Percentiles rank a stretch among this genome's conserved stretches.
These are phyloP conservation scores for Microbotryomycetes sp. DNA, from an alignment of 1,284 basidiomycete species.

Conservation along the genomic window DNA sequence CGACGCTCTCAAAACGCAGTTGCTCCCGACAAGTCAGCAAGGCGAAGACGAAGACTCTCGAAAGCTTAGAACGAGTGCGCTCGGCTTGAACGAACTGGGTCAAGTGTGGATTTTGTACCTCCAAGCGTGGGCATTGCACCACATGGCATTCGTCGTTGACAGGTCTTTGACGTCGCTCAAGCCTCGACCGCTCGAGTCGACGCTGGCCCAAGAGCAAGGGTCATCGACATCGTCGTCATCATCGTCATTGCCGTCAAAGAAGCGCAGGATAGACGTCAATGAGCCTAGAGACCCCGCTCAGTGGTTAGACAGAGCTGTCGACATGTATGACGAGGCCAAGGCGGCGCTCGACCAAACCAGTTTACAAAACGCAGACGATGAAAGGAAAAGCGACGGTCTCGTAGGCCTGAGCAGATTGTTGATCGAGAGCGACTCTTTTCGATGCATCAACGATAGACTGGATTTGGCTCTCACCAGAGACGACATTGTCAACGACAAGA, in stretches of 20 bases:
- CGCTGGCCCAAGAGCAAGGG: not conserved
- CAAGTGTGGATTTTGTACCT: slow-evolving; percentile 6
- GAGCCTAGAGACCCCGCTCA: slow-evolving; percentile 16
- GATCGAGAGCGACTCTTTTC: not conserved
- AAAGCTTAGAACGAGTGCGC: not conserved
- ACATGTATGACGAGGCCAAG: slow-evolving; percentile 4
- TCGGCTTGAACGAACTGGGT: slow-evolving; percentile 9
- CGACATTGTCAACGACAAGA: not conserved
- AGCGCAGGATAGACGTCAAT: slow-evolving; percentile 25
- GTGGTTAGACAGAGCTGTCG: slow-evolving; percentile 15
- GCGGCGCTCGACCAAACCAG: not conserved
- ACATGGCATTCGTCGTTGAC: slow-evolving; percentile 10
- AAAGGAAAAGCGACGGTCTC: no score
- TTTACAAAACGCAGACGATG: not conserved
- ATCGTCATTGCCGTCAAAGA: not conserved
- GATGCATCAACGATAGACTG: not conserved
- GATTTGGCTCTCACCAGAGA: not conserved
- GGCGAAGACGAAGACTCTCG: slow-evolving; percentile 8
- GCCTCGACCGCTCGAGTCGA: not conserved
- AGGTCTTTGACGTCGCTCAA: not conserved
- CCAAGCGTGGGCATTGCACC: slow-evolving; percentile 16
- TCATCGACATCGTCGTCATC: not conserved
- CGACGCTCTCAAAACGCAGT: slow-evolving; percentile 14
- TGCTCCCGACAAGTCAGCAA: slow-evolving; percentile 1
- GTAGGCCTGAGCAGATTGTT: not conserved